Evolutionary conservation across 164 flowering plant species (phyloP), one percentile per base, ranked within the genome.

Genomic region (Tetracentron sinense): DNA sequence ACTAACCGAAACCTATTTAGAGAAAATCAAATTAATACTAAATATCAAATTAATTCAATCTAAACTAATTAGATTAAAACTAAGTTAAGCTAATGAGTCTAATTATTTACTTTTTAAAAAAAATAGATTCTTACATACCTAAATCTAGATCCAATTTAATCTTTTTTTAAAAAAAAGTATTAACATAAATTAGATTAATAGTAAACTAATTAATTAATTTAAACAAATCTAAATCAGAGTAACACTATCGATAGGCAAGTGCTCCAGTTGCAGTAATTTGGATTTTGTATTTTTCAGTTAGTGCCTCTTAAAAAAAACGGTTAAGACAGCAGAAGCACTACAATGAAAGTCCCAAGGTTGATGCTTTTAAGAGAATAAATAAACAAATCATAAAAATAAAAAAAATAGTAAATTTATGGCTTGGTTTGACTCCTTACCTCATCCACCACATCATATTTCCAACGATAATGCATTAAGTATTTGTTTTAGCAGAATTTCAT

Each of bases 371-470:
- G 16, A 14, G 47, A 14, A 17, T 22, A 17, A 25, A 29, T 20
- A 31, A 7, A 28, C 42, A 38, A 22, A 42, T 29, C n/a, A n/a
- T n/a, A n/a, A n/a, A n/a, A n/a, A n/a, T n/a, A n/a, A 63, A 38
- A 6, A 29, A 48, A 26, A 23, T 44, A 49, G 21, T 15, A 25
- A 54, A 27, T 29, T 44, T 31, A 20, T 20, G 19, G 21, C 14
- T 21, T 49, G 35, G 3, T 7, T 57, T 50, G 46, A 54, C 42
- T 10, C 57, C 64, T 70, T 52, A 90, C 97, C 96, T 95, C 99
- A 74, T 95, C 99, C 42, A 95, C 90, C 42, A 90, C 94, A 69
- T 90, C 69, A 83, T 90, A 95, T 71, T 95, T 95, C 97, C 99
- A 95, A n/a, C 62, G 60, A 69, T 92, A 95, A 66, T 80, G 88